A percentile compares a stretch with the other conserved stretches of the same genome.
phyloP scores from a whole-genome alignment of 306 rosid genomes.

The Castanea mollissima region DNA sequence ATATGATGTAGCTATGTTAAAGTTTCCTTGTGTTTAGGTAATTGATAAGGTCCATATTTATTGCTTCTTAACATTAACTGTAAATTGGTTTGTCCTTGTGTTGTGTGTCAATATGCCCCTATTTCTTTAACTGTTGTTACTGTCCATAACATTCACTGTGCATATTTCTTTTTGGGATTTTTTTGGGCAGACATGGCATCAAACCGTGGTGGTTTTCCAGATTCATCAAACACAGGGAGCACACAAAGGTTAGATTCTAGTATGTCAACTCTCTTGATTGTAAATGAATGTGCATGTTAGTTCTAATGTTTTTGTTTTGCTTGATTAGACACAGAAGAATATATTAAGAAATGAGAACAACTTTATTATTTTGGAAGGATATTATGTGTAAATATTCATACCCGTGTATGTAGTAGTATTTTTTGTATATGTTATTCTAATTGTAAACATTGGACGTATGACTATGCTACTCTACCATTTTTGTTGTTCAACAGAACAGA shows the following conservation, averaged over 20 bases:
- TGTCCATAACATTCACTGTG: no score
- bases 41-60: not conserved
- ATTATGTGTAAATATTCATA: no score
- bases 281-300: not conserved
- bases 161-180: not conserved
- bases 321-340: not conserved
- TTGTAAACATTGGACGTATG: no score
- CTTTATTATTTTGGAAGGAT: no score
- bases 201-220: conserved; percentile 44
- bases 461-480: no score
- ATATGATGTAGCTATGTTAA: no score
- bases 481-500: no score
- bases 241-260: conserved; percentile 43
- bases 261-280: not conserved
- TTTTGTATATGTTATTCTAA: no score
- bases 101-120: not conserved
- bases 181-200: conserved; percentile 45
- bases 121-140: not conserved
- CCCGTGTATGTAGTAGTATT: no score
- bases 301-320: not conserved
- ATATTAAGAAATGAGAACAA: no score
- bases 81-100: not conserved
- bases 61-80: not conserved
- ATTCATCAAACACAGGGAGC: conserved; percentile 34
- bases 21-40: no score